Evolutionary conservation across 75 land plant genomes (phyloP).

Genomic region (Pinus taeda): DNA sequence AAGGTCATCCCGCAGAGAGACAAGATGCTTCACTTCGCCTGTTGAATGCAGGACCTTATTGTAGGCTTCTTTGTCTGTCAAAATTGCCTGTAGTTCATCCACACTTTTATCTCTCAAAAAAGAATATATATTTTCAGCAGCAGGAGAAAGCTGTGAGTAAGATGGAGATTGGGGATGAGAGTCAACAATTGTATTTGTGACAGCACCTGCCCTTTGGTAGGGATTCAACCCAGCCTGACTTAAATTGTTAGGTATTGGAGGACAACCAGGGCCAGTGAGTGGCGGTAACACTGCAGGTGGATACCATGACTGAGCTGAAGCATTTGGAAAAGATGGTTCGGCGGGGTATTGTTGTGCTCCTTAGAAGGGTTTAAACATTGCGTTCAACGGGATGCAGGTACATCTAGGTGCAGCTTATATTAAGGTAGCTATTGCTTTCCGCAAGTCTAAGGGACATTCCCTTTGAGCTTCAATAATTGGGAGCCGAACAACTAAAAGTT

Average conservation of each 20-base stretch:
- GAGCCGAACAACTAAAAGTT: too few relatives aligned
- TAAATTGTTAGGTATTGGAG: conserved; percentile 31
- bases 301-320: conserved; percentile 67
- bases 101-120: conserved; percentile 49
- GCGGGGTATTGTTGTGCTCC: conserved; percentile 54
- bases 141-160: conserved; percentile 43
- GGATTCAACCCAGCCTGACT: conserved; percentile 9
- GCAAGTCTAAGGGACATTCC: too few relatives aligned
- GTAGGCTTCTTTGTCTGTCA: conserved; percentile 7
- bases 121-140: conserved; percentile 39
- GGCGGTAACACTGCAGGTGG: conserved; percentile 51
- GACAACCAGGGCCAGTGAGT: conserved; percentile 33
- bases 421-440: too few relatives aligned
- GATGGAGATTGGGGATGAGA: conserved; percentile 29
- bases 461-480: too few relatives aligned
- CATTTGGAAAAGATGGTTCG: conserved; percentile 34
- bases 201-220: not conserved
- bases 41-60: conserved; percentile 7
- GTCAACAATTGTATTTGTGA: conserved; percentile 1
- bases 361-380: too few relatives aligned
- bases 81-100: conserved; percentile 1
- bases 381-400: too few relatives aligned
- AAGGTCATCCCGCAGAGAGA: too few relatives aligned
- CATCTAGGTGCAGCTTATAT: too few relatives aligned
- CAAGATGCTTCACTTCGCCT: conserved; percentile 11